phyloP scores from a whole-genome alignment of 2,329 filamentous ascomycete species.

The Pestalotiopsis sp. region DNA sequence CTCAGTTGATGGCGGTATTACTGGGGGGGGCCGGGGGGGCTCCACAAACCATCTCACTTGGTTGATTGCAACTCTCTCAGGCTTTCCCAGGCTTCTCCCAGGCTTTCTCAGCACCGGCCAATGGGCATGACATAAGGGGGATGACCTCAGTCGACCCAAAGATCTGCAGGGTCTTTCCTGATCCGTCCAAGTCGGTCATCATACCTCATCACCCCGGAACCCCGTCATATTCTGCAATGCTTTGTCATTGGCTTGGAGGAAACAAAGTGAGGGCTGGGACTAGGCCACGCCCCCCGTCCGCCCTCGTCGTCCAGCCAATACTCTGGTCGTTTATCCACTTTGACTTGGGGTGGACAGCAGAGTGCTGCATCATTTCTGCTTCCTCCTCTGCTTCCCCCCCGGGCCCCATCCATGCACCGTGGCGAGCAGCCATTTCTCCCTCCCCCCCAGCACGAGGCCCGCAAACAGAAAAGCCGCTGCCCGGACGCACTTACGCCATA shows the following conservation, averaged over 20 bases:
- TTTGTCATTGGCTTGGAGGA: background rate
- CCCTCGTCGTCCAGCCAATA: slow-evolving; percentile 10
- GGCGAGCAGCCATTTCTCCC: slow-evolving; percentile 20
- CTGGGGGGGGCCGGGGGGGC: background rate
- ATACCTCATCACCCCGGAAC: background rate
- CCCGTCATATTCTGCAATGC: background rate
- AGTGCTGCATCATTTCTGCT: slow-evolving; percentile 26
- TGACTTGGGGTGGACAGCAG: background rate
- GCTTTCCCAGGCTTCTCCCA: too few species aligned
- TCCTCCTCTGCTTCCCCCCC: too few species aligned
- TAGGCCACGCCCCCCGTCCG: background rate
- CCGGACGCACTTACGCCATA: slow-evolving; percentile 28
- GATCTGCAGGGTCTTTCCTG: slow-evolving; percentile 37
- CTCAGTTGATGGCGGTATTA: too few species aligned
- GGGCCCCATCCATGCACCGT: slow-evolving; percentile 21
- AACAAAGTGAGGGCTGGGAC: background rate
- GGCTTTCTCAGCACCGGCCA: slow-evolving; percentile 2
- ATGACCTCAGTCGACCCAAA: slow-evolving; percentile 29
- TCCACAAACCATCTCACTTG: background rate
- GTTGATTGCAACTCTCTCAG: background rate
- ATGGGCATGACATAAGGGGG: slow-evolving; percentile 28
- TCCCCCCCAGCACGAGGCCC: slow-evolving; percentile 22
- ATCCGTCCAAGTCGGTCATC: slow-evolving; percentile 15
- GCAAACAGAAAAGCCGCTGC: slow-evolving; percentile 19
- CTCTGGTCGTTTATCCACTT: slow-evolving; percentile 17